These are phyloP conservation scores for Neocallimastix lanati DNA, from an alignment of 192 early-diverging fungal species.

Conservation along the genomic window DNA sequence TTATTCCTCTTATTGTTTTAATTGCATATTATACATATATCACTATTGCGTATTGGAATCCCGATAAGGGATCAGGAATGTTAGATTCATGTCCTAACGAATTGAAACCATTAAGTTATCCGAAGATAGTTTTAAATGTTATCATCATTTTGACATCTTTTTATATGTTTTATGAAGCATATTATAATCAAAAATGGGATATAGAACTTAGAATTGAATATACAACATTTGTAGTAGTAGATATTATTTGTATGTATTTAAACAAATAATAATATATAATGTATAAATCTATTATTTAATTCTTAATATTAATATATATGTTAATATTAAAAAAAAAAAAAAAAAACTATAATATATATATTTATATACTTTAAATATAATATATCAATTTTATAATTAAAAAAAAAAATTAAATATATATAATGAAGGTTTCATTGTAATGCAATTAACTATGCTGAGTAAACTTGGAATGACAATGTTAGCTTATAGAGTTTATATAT, in stretches of 20 bases:
- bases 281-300: no score
- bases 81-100: not conserved
- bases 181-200: not conserved
- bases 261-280: not conserved
- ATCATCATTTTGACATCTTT: not conserved
- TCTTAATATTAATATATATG: no score
- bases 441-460: not conserved
- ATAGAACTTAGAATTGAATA: not conserved
- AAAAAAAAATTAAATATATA: no score
- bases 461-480: not conserved
- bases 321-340: no score
- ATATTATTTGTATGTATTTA: not conserved
- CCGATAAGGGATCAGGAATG: no score
- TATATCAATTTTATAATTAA: no score
- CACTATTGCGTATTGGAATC: not conserved
- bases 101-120: not conserved
- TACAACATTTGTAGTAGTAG: not conserved
- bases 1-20: not conserved
- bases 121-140: not conserved
- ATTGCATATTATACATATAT: not conserved
- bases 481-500: not conserved
- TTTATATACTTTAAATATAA: no score
- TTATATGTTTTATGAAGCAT: not conserved
- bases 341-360: no score
- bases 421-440: not conserved